Percentiles rank a stretch among this genome's conserved stretches.
Evolutionary conservation across 768 basidiomycete species (phyloP).

Genomic region (Lentinula detonsa): DNA sequence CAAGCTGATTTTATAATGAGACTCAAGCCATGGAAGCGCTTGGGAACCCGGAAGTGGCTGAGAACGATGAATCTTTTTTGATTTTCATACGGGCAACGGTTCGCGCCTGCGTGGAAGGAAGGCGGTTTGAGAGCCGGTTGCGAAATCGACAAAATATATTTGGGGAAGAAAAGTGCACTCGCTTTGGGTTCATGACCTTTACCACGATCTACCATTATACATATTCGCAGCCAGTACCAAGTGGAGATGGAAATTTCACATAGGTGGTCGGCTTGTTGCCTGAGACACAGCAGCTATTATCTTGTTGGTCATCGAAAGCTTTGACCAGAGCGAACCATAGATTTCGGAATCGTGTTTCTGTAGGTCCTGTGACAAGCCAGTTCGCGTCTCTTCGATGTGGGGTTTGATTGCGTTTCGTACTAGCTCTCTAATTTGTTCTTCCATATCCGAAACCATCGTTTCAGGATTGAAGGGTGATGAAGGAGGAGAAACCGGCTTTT

Average conservation of each 20-base stretch:
- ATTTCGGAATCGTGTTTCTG: not conserved
- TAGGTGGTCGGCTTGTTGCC: not conserved
- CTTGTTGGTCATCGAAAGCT: not conserved
- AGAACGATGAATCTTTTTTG: too few species aligned
- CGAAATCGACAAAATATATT: too few species aligned
- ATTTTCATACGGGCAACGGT: too few species aligned
- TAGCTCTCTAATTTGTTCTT: not conserved
- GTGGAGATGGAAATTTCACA: not conserved
- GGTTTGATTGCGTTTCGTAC: not conserved
- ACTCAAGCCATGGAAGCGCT: too few species aligned
- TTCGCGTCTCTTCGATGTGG: not conserved
- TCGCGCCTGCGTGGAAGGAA: too few species aligned
- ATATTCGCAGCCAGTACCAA: too few species aligned
- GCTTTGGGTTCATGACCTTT: too few species aligned
- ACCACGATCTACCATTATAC: too few species aligned
- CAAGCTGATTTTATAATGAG: too few species aligned
- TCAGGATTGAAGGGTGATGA: slow-evolving; percentile 4
- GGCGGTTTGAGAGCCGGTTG: too few species aligned
- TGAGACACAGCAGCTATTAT: slow-evolving; percentile 1
- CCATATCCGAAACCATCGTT: not conserved
- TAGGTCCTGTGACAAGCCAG: not conserved
- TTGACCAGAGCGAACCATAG: not conserved
- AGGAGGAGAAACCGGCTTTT: slow-evolving; percentile 1
- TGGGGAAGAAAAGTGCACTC: too few species aligned
- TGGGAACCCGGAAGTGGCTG: too few species aligned